Conservation (phyloP, 2,329 filamentous ascomycete species). For the Raffaelea ambrosiae region DNA sequence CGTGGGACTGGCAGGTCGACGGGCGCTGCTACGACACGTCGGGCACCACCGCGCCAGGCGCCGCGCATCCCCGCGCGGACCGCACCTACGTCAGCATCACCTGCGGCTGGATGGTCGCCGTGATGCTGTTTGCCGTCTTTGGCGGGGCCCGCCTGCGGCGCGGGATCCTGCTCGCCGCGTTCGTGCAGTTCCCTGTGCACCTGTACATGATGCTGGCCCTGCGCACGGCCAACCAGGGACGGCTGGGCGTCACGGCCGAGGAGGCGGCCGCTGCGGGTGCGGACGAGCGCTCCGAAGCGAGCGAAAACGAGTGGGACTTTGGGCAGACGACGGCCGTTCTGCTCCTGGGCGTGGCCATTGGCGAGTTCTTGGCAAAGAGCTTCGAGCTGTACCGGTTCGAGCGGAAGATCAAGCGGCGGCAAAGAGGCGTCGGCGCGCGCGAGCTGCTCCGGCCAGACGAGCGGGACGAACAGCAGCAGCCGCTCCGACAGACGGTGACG, state of each 20-base stretch:
- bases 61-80: conserved; percentile 18
- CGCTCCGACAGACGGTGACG: too few species aligned
- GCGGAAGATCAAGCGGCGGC: too few species aligned
- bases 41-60: conserved; percentile 9
- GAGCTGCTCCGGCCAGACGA: too few species aligned
- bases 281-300: too few species aligned
- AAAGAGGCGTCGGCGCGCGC: too few species aligned
- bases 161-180: conserved; percentile 17
- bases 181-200: conserved; percentile 22
- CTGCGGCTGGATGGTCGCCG: conserved; percentile 12
- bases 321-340: too few species aligned
- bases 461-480: too few species aligned
- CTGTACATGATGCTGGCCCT: conserved; percentile 23
- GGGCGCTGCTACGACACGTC: conserved; percentile 20
- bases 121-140: conserved; percentile 15
- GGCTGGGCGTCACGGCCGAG: conserved; percentile 1
- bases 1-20: conserved; percentile 11
- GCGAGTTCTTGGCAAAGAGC: too few species aligned
- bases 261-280: background rate
- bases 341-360: too few species aligned
- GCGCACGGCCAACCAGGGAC: conserved; percentile 19
- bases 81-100: conserved; percentile 17
- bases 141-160: conserved; percentile 10
- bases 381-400: too few species aligned
- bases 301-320: too few species aligned